Evolutionary conservation across 257 asterid species (phyloP).

Genomic region (Nicotiana paniculata): DNA sequence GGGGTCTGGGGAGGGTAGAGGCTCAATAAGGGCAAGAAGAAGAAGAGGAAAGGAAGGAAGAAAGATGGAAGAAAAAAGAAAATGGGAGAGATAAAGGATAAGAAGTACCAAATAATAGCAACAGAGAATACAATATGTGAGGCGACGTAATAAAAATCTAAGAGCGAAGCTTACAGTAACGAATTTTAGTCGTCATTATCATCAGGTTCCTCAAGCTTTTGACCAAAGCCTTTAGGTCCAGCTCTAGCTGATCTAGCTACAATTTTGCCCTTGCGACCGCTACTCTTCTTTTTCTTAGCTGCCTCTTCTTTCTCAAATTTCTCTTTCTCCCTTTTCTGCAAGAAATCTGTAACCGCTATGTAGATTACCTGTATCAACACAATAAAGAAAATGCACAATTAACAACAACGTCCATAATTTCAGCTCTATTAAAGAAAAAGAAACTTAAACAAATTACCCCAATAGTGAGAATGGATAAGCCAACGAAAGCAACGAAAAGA

Average conservation of each 20-base stretch:
- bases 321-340: conserved; percentile 77
- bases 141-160: too few relatives aligned
- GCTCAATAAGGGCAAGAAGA: too few relatives aligned
- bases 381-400: background rate
- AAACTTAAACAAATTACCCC: conserved; percentile 41
- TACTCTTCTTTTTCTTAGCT: conserved; percentile 44
- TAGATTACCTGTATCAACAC: conserved; percentile 52
- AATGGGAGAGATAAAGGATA: too few relatives aligned
- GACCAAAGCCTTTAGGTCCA: conserved; percentile 91
- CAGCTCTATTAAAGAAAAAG: too few relatives aligned
- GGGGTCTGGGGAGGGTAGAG: too few relatives aligned
- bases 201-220: conserved; percentile 41
- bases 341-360: conserved; percentile 76
- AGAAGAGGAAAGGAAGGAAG: too few relatives aligned
- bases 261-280: conserved; percentile 42
- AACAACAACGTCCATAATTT: background rate
- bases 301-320: conserved; percentile 77
- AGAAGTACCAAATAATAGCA: too few relatives aligned
- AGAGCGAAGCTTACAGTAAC: background rate
- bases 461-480: conserved; percentile 63
- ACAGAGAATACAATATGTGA: too few relatives aligned
- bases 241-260: conserved; percentile 33
- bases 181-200: conserved; percentile 21
- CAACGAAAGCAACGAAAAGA: conserved; percentile 56
- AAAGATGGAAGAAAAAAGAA: too few relatives aligned